Evolutionary conservation across 352 stramenopile species (phyloP), one percentile per base, ranked within the genome.

Genomic region (Globisporangium nagaii): DNA sequence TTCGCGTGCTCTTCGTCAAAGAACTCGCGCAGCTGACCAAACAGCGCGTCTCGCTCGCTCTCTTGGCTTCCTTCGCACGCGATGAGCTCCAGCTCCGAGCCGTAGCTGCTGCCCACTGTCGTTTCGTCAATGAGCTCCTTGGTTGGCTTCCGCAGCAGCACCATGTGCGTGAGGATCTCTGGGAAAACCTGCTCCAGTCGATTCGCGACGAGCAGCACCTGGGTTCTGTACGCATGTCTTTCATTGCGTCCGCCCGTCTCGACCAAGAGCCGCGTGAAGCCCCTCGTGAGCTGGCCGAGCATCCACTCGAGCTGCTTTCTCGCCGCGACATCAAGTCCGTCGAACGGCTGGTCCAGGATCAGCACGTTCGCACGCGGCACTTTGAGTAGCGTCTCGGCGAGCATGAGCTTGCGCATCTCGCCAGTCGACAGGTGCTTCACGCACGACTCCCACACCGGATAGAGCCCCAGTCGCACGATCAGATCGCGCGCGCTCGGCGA

Each of bases 261-360:
- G 0, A 98, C 75, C 59, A 98, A 77, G 45, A 97, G 77, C 58
- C 81, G 74, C 13, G 82, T 88, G 68, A 97, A 97, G 5, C 92
- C 92, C 35, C 68, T 57, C 46, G 91, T 82, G 46, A 96, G 83
- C 53, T 93, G 75, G 12, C 73, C 71, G 2, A 97, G 68, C 63
- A 97, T 84, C 65, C 89, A 89, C 53, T 84, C 70, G 28, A 97
- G 62, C 44, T 90, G 79, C 45, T 66, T 56, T 11, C 90, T 69
- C 25, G 84, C 90, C 3, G 76, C 69, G 10, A 88, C 75, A 66
- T 98, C 93, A n/a, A 97, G 70, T 1, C 93, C 93, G 52, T 98
- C 93, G 65, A 97, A 97, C 27, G 90, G 87, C 66, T 97, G 93
- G 60, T 98, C 93, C 19, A 98, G 52, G 53, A 98, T 62, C 54